These are phyloP conservation scores for Dactylonectria macrodidyma DNA, from an alignment of 2,329 filamentous ascomycete species.

Conservation along the genomic window DNA sequence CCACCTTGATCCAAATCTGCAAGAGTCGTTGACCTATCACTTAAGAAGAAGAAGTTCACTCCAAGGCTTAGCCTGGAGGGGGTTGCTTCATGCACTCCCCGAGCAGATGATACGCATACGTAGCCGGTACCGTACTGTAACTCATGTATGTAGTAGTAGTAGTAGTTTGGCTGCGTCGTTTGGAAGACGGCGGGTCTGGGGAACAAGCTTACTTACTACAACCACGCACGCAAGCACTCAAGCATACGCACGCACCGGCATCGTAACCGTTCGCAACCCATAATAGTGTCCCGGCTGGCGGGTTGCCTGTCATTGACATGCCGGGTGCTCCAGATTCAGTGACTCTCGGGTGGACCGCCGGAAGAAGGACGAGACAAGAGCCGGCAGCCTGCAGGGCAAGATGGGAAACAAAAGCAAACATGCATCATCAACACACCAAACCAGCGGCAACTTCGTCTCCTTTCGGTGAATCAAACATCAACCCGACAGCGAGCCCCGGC, in stretches of 20 bases:
- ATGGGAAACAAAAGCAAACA: not conserved
- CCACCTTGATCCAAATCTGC: not conserved
- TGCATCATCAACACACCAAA: not conserved
- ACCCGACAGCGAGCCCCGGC: conserved; percentile 1
- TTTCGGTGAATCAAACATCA: conserved; percentile 4
- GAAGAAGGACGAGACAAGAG: not conserved
- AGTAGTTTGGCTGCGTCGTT: not conserved
- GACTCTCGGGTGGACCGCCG: not conserved
- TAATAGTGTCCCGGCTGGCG: not conserved
- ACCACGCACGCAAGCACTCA: conserved; percentile 1
- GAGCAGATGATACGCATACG: conserved; percentile 8
- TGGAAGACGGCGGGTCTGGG: conserved; percentile 8
- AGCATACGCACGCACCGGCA: conserved; percentile 1
- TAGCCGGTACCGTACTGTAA: too few relatives aligned
- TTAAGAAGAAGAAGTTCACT: not conserved
- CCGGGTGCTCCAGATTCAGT: too few relatives aligned
- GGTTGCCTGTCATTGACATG: not conserved
- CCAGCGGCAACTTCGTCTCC: not conserved
- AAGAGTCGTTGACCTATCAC: not conserved
- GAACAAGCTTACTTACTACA: conserved; percentile 1
- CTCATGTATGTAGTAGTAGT: not conserved
- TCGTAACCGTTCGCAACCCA: not conserved
- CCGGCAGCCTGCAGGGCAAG: not conserved
- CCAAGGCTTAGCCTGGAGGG: not conserved
- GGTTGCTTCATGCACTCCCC: not conserved